Base-by-base conservation (phyloP, 768 basidiomycete species). In the Leucosporidium yakuticum region DNA sequence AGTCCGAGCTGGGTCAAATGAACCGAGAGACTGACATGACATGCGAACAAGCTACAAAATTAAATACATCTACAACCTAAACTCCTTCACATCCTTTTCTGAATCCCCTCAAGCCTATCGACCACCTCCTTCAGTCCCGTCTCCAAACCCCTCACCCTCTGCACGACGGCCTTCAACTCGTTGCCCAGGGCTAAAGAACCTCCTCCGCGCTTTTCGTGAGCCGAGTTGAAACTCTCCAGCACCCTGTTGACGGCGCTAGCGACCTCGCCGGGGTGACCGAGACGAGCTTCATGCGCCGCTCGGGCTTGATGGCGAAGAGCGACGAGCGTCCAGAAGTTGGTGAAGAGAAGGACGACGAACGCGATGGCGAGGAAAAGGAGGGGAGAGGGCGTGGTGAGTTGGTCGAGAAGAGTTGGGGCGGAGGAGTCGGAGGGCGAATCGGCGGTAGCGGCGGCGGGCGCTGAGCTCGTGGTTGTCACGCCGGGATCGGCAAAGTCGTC, bases 311-410 rank as follows among this genome's bases (percentile, higher is more conserved):
- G 62, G 5, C 73, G 62, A 17, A 77, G 57, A 11, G 69, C 70
- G 12, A 65, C 32, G 50, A 84, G 83, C 82, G 86, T 87, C 88
- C 79, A 85, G 29, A 90, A 57, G 74, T 94, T 94, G 73, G 86
- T 88, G 50, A 89, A 63, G 70, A 91, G 83, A 73, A 94, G 79
- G 54, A 84, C 73, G 58, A 85, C 83, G 77, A 91, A 88, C 67
- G 88, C 81, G 74, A 88, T 84, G 76, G 84, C 87, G 69, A 90
- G 80, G 34, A 68, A 60, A 87, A 53, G 12, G 19, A 36, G 21
- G 11, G 63, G 56, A 36, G 68, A 68, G 44, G 69, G 5, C 63
- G 69, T 57, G 15, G 66, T 60, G n/a, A 63, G 58, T 53, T 60
- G 39, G 47, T 60, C 65, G 34, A 68, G 58, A 15, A 57, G 44